A percentile compares a stretch with the other conserved stretches of the same genome.
These are phyloP conservation scores for Peronospora tabacina DNA, from an alignment of 352 stramenopile species.

Conservation along the genomic window DNA sequence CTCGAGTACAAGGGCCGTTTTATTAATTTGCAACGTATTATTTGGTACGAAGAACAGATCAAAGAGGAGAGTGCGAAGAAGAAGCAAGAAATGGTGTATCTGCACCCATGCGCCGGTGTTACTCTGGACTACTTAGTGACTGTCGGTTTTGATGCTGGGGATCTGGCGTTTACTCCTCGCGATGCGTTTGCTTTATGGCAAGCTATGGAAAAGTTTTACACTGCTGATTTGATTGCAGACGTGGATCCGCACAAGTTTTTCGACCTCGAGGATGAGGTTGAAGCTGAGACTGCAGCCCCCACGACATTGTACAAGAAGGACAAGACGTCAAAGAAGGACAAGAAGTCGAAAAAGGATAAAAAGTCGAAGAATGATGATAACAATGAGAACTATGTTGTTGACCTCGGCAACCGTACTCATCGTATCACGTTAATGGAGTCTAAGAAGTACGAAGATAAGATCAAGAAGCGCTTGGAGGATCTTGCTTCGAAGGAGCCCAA, in stretches of 20 bases:
- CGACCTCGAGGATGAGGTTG: slow-evolving; percentile 38
- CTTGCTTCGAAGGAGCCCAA: slow-evolving; percentile 87
- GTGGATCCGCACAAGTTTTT: slow-evolving; percentile 95
- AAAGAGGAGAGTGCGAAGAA: slow-evolving; percentile 29
- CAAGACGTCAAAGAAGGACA: slow-evolving; percentile 43
- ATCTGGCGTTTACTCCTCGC: slow-evolving; percentile 92
- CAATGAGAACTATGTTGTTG: slow-evolving; percentile 46
- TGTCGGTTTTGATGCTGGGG: slow-evolving; percentile 71
- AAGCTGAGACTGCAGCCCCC: slow-evolving; percentile 9
- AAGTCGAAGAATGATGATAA: slow-evolving; percentile 64
- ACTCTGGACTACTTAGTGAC: slow-evolving; percentile 81
- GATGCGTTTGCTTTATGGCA: slow-evolving; percentile 96
- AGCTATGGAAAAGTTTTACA: slow-evolving; percentile 72
- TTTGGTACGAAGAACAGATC: slow-evolving; percentile 75
- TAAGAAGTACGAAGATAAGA: slow-evolving; percentile 95
- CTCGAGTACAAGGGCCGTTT: slow-evolving; percentile 95
- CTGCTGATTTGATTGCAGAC: slow-evolving; percentile 77
- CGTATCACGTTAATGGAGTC: slow-evolving; percentile 96
- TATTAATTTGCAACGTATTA: slow-evolving; percentile 97
- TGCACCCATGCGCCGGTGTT: slow-evolving; percentile 80
- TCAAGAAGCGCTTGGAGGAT: slow-evolving; percentile 89
- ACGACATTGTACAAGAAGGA: slow-evolving; percentile 43
- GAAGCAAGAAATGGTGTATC: slow-evolving; percentile 62
- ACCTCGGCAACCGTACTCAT: slow-evolving; percentile 72
- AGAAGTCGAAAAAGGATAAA: slow-evolving; percentile 62